Evolutionary conservation across 2,329 filamentous ascomycete species (phyloP).

Genomic region (Apiospora malaysiana): DNA sequence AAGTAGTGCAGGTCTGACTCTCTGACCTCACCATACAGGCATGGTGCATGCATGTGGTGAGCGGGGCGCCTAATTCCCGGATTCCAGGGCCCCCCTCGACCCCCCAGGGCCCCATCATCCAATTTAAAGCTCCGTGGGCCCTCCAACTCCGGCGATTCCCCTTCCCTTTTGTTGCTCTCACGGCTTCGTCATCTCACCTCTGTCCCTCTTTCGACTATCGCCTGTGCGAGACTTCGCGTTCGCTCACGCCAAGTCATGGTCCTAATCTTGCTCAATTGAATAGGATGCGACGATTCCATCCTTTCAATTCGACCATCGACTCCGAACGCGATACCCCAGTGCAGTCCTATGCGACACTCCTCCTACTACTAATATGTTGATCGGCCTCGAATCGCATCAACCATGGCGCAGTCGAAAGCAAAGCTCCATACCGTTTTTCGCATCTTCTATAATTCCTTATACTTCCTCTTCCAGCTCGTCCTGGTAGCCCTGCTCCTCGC

Average conservation of each 20-base stretch:
- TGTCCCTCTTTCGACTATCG: not conserved
- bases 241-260: not conserved
- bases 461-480: conserved; percentile 76
- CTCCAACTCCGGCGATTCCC: not conserved
- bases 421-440: conserved; percentile 55
- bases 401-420: conserved; percentile 2
- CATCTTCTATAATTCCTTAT: conserved; percentile 81
- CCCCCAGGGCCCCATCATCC: not conserved
- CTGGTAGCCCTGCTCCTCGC: conserved; percentile 77
- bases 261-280: not conserved
- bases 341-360: not conserved
- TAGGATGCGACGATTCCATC: conserved; percentile 3
- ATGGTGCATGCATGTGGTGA: not conserved
- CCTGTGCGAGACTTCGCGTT: not conserved
- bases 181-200: conserved; percentile 6
- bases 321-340: not conserved
- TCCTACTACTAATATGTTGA: conserved; percentile 16
- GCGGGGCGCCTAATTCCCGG: not conserved
- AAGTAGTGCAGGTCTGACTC: not conserved
- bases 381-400: not conserved
- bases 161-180: not conserved
- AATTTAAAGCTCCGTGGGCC: not conserved
- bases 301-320: conserved; percentile 1
- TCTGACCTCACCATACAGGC: not conserved
- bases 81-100: too few species aligned